Conservation (phyloP, 1,139 yeast species). For the Pichia kudriavzevii region DNA sequence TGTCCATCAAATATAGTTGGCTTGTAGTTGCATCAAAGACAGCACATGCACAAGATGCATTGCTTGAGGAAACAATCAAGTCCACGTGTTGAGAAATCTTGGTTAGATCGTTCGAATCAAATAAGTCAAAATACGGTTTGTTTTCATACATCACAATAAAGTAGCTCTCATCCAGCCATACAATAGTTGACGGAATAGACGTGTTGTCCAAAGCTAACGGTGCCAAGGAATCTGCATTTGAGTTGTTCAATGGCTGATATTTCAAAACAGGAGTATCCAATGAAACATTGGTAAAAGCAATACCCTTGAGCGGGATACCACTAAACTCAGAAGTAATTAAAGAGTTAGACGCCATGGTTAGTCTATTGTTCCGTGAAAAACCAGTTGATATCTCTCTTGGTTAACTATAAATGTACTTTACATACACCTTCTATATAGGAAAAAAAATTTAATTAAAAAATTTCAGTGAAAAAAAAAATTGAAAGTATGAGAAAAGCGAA, state of each 20-base stretch:
- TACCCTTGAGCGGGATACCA: conserved; percentile 8
- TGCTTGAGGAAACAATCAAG: conserved; percentile 7
- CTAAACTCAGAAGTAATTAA: conserved; percentile 9
- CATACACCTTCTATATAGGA: too few species aligned
- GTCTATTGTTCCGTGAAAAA: background rate
- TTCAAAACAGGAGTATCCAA: conserved; percentile 69
- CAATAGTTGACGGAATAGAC: conserved; percentile 6
- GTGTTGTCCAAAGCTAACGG: conserved; percentile 8
- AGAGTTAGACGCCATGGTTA: conserved; percentile 5
- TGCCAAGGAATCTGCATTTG: conserved; percentile 3
- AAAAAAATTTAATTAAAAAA: too few species aligned
- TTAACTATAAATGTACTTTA: too few species aligned
- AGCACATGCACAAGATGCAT: conserved; percentile 11
- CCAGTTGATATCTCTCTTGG: too few species aligned
- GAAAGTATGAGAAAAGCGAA: background rate
- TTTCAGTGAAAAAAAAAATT: too few species aligned
- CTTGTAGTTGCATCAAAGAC: conserved; percentile 1
- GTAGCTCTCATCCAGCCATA: conserved; percentile 12
- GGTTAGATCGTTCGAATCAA: conserved; percentile 7
- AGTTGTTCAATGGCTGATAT: conserved; percentile 39
- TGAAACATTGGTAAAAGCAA: conserved; percentile 60
- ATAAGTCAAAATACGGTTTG: conserved; percentile 13
- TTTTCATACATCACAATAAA: conserved; percentile 10
- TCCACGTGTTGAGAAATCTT: conserved; percentile 6
- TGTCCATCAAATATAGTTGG: conserved; percentile 10